phyloP scores from a whole-genome alignment of 2,329 filamentous ascomycete species.

The Leptographium lundbergii region DNA sequence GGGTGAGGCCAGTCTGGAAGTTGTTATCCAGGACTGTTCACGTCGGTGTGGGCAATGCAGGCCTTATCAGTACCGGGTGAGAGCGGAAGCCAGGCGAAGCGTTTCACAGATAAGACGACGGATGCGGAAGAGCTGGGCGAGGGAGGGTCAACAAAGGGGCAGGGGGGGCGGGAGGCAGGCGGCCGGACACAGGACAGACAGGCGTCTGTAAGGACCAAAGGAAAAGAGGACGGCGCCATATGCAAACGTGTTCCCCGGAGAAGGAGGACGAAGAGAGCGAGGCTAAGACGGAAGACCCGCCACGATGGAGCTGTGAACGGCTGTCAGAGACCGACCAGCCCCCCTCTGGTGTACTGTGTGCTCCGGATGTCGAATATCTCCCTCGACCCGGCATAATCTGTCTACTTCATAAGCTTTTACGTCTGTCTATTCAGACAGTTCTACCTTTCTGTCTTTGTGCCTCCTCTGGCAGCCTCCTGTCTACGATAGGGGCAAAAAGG shows the following conservation, averaged over 20 bases:
- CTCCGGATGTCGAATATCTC: too few species aligned
- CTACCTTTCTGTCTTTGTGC: not conserved
- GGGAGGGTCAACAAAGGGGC: not conserved
- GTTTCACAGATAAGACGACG: not conserved
- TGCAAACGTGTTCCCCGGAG: not conserved
- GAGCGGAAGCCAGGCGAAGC: not conserved
- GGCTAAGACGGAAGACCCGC: not conserved
- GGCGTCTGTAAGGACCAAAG: not conserved
- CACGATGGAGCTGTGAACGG: not conserved
- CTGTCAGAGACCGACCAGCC: not conserved
- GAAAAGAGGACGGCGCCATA: not conserved
- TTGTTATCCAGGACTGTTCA: not conserved
- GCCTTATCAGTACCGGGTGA: not conserved
- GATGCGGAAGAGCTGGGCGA: not conserved
- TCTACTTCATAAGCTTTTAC: not conserved
- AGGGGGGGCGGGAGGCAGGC: not conserved
- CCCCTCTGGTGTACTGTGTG: not conserved
- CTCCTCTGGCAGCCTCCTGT: not conserved
- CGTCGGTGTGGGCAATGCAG: not conserved
- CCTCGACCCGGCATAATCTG: not conserved
- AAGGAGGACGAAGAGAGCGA: not conserved
- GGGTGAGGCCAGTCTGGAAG: too few species aligned
- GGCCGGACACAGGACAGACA: not conserved
- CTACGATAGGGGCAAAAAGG: not conserved
- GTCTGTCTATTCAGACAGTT: not conserved